These are phyloP conservation scores for Schizophyllum commune DNA, from an alignment of 1,284 basidiomycete genomes.

Conservation along the genomic window DNA sequence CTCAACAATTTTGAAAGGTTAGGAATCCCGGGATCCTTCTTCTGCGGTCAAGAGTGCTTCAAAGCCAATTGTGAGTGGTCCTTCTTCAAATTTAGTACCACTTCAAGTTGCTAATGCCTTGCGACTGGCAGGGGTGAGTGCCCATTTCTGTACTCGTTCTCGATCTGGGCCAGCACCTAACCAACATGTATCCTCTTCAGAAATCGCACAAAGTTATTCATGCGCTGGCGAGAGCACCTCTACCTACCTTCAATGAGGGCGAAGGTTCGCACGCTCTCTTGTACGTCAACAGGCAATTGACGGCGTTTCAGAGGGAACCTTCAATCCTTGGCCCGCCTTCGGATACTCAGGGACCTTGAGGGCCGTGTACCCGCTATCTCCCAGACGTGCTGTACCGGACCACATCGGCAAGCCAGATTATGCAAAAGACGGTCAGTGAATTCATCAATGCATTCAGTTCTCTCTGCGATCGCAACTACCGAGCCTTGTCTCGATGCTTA, in stretches of 20 bases:
- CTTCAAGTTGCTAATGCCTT: neutral
- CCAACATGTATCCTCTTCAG: no score
- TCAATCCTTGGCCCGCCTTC: constrained; percentile 65
- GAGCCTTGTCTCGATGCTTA: no score
- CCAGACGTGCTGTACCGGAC: constrained; percentile 59
- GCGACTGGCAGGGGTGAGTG: constrained; percentile 34
- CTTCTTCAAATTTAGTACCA: neutral
- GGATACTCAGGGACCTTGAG: constrained; percentile 62
- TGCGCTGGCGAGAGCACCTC: constrained; percentile 41
- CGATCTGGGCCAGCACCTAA: no score
- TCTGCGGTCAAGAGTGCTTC: constrained; percentile 80
- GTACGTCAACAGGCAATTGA: no score
- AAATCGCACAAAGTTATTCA: constrained; percentile 74
- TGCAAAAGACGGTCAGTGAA: constrained; percentile 53
- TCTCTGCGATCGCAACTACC: no score
- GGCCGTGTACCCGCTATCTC: constrained; percentile 69
- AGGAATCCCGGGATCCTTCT: constrained; percentile 73
- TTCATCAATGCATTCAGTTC: no score
- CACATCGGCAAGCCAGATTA: constrained; percentile 75
- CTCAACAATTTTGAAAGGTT: constrained; percentile 41
- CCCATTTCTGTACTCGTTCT: neutral
- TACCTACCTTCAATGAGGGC: constrained; percentile 24
- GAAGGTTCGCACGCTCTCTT: constrained; percentile 4
- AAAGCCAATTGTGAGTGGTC: constrained; percentile 64
- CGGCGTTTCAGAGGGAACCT: constrained; percentile 46